These are phyloP conservation scores for Penicillium sp. DNA, from an alignment of 2,329 filamentous ascomycete species.

Conservation along the genomic window DNA sequence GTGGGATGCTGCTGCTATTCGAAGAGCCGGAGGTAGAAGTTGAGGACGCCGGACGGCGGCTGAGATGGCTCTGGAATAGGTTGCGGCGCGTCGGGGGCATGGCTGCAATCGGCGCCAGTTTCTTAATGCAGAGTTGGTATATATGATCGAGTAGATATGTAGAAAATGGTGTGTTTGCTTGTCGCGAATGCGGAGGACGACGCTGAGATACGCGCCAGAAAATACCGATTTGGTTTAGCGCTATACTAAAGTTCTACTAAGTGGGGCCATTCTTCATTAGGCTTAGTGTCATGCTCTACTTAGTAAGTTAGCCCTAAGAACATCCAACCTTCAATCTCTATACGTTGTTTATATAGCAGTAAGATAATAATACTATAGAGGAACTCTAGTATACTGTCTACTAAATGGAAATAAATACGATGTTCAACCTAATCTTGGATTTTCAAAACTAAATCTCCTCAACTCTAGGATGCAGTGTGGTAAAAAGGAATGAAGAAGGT, in stretches of 20 bases:
- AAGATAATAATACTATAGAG: no score
- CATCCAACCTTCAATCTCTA: no score
- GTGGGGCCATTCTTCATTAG: no score
- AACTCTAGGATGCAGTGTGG: no score
- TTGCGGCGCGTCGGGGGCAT: slow-evolving; percentile 15
- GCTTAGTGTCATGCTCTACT: no score
- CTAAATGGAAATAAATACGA: no score
- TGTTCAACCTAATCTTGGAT: no score
- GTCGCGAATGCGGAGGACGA: not conserved
- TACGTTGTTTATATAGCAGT: no score
- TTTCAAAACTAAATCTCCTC: no score
- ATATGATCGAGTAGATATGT: not conserved
- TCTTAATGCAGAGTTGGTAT: no score
- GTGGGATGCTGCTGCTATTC: not conserved
- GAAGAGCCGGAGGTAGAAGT: not conserved
- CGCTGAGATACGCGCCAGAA: not conserved
- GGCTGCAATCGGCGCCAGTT: not conserved
- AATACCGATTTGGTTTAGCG: not conserved
- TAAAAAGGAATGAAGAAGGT: no score
- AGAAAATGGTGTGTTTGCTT: not conserved
- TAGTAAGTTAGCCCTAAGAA: not conserved
- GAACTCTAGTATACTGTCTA: no score
- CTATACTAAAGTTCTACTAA: not conserved
- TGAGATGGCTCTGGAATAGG: slow-evolving; percentile 13
- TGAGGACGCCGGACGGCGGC: slow-evolving; percentile 7